Conservation (phyloP, 495 filamentous ascomycete species). For the Lasiosphaeria ovina region DNA sequence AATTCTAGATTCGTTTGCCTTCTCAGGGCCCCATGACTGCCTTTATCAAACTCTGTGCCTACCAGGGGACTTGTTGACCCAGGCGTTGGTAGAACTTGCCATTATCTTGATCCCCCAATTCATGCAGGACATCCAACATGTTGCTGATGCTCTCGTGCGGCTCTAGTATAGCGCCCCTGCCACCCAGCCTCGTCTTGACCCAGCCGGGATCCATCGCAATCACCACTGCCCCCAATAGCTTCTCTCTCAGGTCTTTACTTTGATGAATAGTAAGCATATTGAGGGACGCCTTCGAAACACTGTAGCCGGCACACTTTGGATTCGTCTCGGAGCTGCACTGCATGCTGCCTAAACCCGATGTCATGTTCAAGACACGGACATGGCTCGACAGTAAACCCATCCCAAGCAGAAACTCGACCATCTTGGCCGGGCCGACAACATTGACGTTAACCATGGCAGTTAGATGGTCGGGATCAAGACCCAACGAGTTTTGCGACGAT, state of each 20-base stretch:
- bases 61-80: conserved; percentile 31
- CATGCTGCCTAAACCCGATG: conserved; percentile 35
- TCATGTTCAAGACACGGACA: conserved; percentile 41
- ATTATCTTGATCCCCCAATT: conserved; percentile 38
- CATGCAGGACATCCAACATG: conserved; percentile 28
- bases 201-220: conserved; percentile 60
- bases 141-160: conserved; percentile 44
- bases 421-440: conserved; percentile 42
- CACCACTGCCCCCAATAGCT: conserved; percentile 42
- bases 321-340: conserved; percentile 6
- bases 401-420: conserved; percentile 31
- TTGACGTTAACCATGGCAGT: conserved; percentile 33
- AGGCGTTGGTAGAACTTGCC: conserved; percentile 31
- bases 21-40: too few relatives aligned
- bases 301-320: conserved; percentile 34
- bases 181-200: conserved; percentile 64
- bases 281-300: conserved; percentile 42
- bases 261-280: conserved; percentile 47
- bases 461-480: conserved; percentile 35
- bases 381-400: conserved; percentile 20
- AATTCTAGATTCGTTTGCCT: too few relatives aligned
- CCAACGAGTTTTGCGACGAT: conserved; percentile 33
- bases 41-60: background rate
- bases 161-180: conserved; percentile 45
- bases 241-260: conserved; percentile 29